A percentile compares a stretch with the other conserved stretches of the same genome.
Conservation (phyloP, 768 basidiomycete species). For the Cystobasidium ongulense region DNA sequence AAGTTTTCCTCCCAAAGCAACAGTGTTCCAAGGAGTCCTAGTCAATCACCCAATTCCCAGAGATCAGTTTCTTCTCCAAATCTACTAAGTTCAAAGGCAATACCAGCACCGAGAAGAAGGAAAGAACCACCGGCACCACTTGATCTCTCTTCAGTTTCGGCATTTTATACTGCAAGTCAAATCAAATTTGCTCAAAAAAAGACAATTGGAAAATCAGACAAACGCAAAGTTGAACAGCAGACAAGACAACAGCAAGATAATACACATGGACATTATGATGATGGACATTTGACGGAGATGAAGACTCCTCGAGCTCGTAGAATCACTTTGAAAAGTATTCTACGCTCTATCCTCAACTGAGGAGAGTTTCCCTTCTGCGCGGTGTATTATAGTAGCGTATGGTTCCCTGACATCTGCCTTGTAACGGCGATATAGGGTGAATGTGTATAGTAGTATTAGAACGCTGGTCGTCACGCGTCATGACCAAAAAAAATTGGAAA, state of each 20-base stretch:
- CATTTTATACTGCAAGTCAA: neutral
- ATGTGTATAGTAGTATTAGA: no score
- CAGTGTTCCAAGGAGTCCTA: no score
- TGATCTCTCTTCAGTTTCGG: constrained; percentile 7
- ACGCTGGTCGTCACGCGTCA: no score
- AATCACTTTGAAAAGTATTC: neutral
- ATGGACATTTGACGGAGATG: neutral
- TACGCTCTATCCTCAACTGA: neutral
- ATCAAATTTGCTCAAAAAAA: neutral
- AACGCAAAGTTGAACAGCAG: neutral
- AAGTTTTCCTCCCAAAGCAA: neutral
- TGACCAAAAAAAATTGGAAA: no score
- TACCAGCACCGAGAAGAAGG: neutral
- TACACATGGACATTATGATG: neutral
- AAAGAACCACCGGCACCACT: constrained; percentile 21
- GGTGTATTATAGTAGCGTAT: no score
- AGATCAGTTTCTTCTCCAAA: neutral
- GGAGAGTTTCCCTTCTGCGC: no score
- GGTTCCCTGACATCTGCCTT: no score
- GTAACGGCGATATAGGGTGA: no score
- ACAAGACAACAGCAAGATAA: neutral
- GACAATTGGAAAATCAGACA: neutral
- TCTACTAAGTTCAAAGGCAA: neutral
- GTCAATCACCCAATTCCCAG: neutral
- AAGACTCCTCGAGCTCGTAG: neutral